Conservation (phyloP, 495 filamentous ascomycete species). For the Parachaetomium inaequale region DNA sequence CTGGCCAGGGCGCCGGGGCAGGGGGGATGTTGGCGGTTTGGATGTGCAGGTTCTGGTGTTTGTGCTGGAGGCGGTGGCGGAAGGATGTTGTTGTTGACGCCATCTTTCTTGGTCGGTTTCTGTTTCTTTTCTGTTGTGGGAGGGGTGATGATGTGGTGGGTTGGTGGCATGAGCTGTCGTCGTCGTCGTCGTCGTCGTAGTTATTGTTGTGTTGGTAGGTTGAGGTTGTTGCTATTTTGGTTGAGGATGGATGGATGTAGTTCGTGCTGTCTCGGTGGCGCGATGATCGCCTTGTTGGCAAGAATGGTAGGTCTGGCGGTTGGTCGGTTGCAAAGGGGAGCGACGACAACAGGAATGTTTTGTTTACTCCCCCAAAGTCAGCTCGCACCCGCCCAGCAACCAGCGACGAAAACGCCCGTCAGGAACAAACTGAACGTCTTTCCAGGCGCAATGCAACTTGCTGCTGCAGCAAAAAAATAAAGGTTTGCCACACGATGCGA, state of each 20-base stretch:
- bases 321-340: background rate
- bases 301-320: no score
- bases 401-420: background rate
- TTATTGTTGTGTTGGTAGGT: no score
- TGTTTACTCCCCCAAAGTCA: background rate
- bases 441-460: background rate
- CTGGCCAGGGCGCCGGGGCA: no score
- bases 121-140: background rate
- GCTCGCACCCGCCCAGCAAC: background rate
- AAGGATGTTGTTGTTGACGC: background rate
- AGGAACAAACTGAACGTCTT: background rate
- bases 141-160: background rate
- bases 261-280: no score
- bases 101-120: background rate
- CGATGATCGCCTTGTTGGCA: no score
- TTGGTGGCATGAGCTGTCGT: background rate
- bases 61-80: slow-evolving; percentile 5
- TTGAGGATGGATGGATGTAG: no score
- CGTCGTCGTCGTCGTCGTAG: background rate
- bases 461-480: background rate
- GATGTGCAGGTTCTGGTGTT: background rate
- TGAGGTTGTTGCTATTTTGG: no score
- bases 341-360: background rate
- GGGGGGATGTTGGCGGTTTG: background rate
- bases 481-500: background rate